Evolutionary conservation across 768 basidiomycete genomes (phyloP).

Genomic region (Tulasnella sp.): DNA sequence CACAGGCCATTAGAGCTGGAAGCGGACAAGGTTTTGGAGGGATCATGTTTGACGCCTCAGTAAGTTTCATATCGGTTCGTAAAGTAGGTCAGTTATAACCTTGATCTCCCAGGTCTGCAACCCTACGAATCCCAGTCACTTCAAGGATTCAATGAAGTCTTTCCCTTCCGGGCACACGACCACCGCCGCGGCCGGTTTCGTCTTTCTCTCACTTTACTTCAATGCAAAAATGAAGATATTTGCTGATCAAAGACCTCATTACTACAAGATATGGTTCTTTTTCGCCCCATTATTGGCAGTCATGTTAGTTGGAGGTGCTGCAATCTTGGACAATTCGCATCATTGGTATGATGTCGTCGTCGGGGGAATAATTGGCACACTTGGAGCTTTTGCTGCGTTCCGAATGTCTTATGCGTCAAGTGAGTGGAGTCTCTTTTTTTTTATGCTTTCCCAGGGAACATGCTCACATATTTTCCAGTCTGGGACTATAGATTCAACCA

Average conservation of each 20-base stretch:
- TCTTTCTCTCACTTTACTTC: not conserved
- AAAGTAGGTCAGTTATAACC: not conserved
- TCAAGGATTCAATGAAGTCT: not conserved
- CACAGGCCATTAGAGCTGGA: not conserved
- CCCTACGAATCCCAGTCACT: not conserved
- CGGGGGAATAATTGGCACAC: not conserved
- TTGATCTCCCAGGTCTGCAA: not conserved
- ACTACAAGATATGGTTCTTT: not conserved
- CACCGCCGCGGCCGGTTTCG: not conserved
- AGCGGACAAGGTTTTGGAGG: not conserved
- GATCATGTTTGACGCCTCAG: not conserved
- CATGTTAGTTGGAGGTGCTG: not conserved
- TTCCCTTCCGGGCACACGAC: slow-evolving; percentile 1
- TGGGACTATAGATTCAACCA: not conserved
- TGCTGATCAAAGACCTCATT: not conserved
- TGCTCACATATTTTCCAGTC: too few relatives aligned
- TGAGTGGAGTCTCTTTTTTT: not conserved
- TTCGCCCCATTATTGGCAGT: not conserved
- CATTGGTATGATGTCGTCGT: slow-evolving; percentile 1
- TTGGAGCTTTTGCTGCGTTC: not conserved
- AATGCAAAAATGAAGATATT: not conserved
- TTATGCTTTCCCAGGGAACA: too few relatives aligned
- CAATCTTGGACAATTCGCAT: not conserved
- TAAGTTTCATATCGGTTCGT: not conserved
- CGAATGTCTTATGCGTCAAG: not conserved